Conservation (phyloP, 1,284 basidiomycete species). For the Apiotrichum sp. region DNA sequence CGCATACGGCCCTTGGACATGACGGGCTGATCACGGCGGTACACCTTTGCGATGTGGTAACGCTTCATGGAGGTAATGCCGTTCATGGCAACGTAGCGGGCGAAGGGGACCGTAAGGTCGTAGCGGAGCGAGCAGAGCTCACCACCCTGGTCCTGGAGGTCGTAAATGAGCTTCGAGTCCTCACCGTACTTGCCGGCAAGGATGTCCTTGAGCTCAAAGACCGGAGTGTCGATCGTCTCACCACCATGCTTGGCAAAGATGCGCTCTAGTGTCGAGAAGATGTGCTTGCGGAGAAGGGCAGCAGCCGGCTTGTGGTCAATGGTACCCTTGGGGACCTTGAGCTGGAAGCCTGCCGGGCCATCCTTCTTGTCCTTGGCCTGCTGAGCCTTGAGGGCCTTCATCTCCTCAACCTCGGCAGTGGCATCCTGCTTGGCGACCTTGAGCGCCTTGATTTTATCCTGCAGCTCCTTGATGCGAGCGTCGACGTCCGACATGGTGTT, state of each 20-base stretch:
- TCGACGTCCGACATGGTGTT: conserved; percentile 14
- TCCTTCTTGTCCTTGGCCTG: conserved; percentile 32
- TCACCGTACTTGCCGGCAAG: conserved; percentile 95
- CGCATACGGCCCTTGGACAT: conserved; percentile 98
- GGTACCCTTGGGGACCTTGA: conserved; percentile 64
- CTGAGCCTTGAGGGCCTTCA: conserved; percentile 42
- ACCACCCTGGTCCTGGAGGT: conserved; percentile 97
- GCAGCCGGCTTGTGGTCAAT: conserved; percentile 92
- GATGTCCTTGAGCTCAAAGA: conserved; percentile 96
- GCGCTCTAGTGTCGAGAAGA: conserved; percentile 82
- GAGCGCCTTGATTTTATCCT: conserved; percentile 41
- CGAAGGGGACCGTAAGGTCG: conserved; percentile 95
- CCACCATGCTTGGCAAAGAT: conserved; percentile 87
- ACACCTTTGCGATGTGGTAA: conserved; percentile 98
- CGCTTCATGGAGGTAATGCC: conserved; percentile 71
- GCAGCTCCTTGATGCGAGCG: conserved; percentile 40
- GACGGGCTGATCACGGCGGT: conserved; percentile 91
- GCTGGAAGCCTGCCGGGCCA: conserved; percentile 47
- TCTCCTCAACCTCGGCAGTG: conserved; percentile 41
- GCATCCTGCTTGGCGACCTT: conserved; percentile 45
- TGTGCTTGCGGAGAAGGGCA: conserved; percentile 84
- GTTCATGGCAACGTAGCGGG: conserved; percentile 91
- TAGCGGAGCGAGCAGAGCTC: conserved; percentile 92
- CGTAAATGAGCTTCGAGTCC: conserved; percentile 96
- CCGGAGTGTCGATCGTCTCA: conserved; percentile 91